Evolutionary conservation across 2,329 filamentous ascomycete genomes (phyloP).

Genomic region (Aspergillus unguis): DNA sequence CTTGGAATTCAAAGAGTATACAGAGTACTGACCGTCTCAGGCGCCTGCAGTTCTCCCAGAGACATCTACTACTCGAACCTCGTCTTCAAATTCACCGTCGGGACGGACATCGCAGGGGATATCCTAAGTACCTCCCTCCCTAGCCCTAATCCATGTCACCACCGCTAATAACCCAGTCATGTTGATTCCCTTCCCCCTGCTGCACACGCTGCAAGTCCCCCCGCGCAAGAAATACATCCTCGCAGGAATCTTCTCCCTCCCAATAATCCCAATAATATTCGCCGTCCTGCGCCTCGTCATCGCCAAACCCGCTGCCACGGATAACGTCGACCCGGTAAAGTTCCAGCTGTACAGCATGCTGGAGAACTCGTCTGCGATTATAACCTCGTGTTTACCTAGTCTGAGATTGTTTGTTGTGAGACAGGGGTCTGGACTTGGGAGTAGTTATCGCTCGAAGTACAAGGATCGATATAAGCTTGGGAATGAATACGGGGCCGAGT

Average conservation of each 20-base stretch:
- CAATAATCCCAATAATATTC: neutral
- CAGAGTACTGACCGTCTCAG: neutral
- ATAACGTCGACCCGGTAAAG: constrained; percentile 4
- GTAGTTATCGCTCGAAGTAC: neutral
- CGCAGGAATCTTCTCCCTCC: neutral
- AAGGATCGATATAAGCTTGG: neutral
- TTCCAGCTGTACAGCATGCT: constrained; percentile 5
- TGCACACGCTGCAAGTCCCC: neutral
- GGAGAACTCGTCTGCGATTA: constrained; percentile 1
- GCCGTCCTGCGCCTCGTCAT: constrained; percentile 4
- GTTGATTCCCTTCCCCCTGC: constrained; percentile 4
- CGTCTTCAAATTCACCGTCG: constrained; percentile 6
- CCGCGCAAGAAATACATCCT: neutral
- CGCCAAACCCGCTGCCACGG: neutral
- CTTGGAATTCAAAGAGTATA: neutral
- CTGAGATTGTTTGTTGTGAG: neutral
- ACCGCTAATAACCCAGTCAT: neutral
- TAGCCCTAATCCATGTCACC: neutral
- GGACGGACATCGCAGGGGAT: constrained; percentile 2
- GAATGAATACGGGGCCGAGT: neutral
- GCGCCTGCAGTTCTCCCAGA: neutral
- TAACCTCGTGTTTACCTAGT: neutral
- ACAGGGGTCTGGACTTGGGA: neutral
- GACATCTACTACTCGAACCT: constrained; percentile 5
- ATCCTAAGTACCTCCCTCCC: neutral